phyloP scores from a whole-genome alignment of 2,329 filamentous ascomycete species.

The Fusarium denticulatum region DNA sequence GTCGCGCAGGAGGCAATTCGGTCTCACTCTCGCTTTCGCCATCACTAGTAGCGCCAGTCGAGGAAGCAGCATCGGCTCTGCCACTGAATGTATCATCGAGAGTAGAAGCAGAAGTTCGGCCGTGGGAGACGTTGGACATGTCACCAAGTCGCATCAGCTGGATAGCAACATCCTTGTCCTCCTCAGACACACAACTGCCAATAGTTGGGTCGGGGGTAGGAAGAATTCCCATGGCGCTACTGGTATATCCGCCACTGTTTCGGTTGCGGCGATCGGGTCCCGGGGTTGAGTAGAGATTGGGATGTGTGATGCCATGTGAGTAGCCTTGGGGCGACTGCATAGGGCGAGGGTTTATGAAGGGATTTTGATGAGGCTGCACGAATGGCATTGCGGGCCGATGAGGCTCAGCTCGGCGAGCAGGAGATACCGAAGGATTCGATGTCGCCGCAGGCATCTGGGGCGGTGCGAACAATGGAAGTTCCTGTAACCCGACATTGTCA shows the following conservation, averaged over 20 bases:
- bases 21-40: slow-evolving; percentile 73
- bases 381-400: slow-evolving; percentile 79
- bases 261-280: slow-evolving; percentile 72
- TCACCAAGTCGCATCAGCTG: slow-evolving; percentile 97
- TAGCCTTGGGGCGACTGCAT: slow-evolving; percentile 88
- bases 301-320: slow-evolving; percentile 57
- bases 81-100: slow-evolving; percentile 94
- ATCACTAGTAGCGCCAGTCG: slow-evolving; percentile 85
- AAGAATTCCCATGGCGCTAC: slow-evolving; percentile 66
- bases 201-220: slow-evolving; percentile 98
- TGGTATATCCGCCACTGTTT: slow-evolving; percentile 67
- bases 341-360: slow-evolving; percentile 79
- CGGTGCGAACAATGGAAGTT: slow-evolving; percentile 93
- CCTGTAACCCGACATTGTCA: slow-evolving; percentile 65
- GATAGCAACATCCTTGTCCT: slow-evolving; percentile 91
- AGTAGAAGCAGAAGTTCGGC: slow-evolving; percentile 91
- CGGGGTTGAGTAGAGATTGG: slow-evolving; percentile 71
- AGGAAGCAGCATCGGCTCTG: slow-evolving; percentile 84
- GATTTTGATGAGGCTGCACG: slow-evolving; percentile 78
- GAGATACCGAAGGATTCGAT: slow-evolving; percentile 98
- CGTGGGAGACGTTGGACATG: slow-evolving; percentile 91
- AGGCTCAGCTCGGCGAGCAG: slow-evolving; percentile 82
- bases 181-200: slow-evolving; percentile 95
- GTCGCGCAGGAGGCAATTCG: slow-evolving; percentile 67
- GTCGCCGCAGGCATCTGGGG: slow-evolving; percentile 91